Base-by-base conservation (phyloP, 768 basidiomycete genomes). In the Galerina marginata region DNA sequence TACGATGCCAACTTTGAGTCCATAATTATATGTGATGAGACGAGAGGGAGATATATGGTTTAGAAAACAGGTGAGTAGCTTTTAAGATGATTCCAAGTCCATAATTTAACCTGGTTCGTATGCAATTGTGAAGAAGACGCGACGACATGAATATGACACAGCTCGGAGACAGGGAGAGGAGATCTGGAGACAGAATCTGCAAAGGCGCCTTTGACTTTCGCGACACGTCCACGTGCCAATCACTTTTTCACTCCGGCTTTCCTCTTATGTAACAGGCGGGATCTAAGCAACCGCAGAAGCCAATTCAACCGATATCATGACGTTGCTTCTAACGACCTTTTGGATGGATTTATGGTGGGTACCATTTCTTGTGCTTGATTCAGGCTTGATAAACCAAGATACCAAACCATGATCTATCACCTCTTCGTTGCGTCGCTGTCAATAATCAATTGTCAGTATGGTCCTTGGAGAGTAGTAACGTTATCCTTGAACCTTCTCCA, bases 181-280 rank as follows among this genome's bases (percentile, higher is more conserved):
- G 29, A 33, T 33, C 29, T 33, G 29, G 29, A 33, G 44, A 39
- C 36, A 57, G 54, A 46, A 63, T 48, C 42, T 51, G 54, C 48
- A 56, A 53, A 43, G 58, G 53, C 50, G 57, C 55, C 40, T 43
- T 40, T 45, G 56, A 45, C 58, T 55, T 61, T 55, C 63, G 48
- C 56, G 16, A 60, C 55, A 60, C 55, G 48, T 51, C 59, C 65
- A 66, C 65, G 65, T 66, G 65, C 61, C 65, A 61, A 66, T 60
- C 62, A 48, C 64, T 25, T 56, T 51, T 55, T 45, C 43, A 36
- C 49, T 44, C 43, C 57, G 33, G 38, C 38, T 37, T 53, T 53
- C 42, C 51, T 53, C 39, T 33, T 33, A 33, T 33, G 29, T 33
- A 33, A 33, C 29, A 7, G 29, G 4, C 29, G 29, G 29, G 29